These are phyloP conservation scores for Kodamaea anthophila DNA, from an alignment of 1,139 yeast species.

Conservation along the genomic window DNA sequence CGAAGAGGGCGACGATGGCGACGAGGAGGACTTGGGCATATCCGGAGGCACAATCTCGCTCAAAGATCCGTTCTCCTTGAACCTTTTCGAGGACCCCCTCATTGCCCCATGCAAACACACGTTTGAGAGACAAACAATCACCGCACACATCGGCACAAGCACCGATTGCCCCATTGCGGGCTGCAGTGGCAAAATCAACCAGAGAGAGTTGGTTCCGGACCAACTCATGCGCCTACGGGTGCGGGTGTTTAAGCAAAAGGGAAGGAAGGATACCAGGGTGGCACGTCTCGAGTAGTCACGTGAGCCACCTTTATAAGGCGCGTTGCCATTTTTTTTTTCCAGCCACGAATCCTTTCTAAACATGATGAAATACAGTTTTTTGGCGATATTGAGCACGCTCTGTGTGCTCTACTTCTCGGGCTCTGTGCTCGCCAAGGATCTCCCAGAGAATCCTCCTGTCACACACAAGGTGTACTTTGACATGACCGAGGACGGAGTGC, in stretches of 20 bases:
- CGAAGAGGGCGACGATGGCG: conserved; percentile 22
- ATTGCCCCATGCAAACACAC: conserved; percentile 56
- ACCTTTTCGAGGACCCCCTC: conserved; percentile 47
- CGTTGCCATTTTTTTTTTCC: not conserved
- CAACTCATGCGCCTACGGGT: conserved; percentile 46
- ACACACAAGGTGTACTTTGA: conserved; percentile 84
- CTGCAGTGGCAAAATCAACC: conserved; percentile 27
- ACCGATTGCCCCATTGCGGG: conserved; percentile 44
- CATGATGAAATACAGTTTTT: conserved; percentile 27
- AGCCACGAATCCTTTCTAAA: too few species aligned
- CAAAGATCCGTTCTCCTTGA: conserved; percentile 58
- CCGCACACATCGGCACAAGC: conserved; percentile 19
- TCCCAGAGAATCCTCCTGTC: conserved; percentile 48
- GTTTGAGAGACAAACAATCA: conserved; percentile 46
- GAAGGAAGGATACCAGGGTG: conserved; percentile 7
- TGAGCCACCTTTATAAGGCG: too few species aligned
- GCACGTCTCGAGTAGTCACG: conserved; percentile 10
- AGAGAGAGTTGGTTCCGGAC: conserved; percentile 36
- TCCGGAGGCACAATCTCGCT: conserved; percentile 64
- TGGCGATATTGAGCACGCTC: conserved; percentile 17
- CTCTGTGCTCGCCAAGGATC: conserved; percentile 17
- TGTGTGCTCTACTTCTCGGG: conserved; percentile 19
- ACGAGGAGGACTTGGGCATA: conserved; percentile 53
- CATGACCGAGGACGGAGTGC: conserved; percentile 70
- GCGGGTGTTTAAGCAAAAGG: conserved; percentile 16